Evolutionary conservation across 1,284 basidiomycete genomes (phyloP).

Genomic region (Earliella scabrosa): DNA sequence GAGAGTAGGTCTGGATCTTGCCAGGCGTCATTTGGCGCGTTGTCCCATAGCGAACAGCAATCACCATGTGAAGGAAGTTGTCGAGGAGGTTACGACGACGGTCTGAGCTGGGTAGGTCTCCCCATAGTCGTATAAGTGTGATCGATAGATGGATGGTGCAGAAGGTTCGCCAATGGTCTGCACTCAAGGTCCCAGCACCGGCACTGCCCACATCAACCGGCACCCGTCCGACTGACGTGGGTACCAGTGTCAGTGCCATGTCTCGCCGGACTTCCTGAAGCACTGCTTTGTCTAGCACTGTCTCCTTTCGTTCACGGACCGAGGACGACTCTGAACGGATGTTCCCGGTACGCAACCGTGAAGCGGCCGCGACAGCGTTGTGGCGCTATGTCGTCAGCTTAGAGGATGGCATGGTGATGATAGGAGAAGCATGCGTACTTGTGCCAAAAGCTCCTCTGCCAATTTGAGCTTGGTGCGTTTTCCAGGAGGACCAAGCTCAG

Average conservation of each 20-base stretch:
- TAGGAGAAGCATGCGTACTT: not conserved
- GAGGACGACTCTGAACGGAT: not conserved
- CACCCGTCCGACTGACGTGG: slow-evolving; percentile 26
- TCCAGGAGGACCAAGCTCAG: not conserved
- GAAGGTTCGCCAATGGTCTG: slow-evolving; percentile 32
- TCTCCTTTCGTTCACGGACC: not conserved
- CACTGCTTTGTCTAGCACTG: not conserved
- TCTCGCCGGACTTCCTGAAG: slow-evolving; percentile 11
- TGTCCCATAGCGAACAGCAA: slow-evolving; percentile 2
- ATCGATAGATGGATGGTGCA: slow-evolving; percentile 24
- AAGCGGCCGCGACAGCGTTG: not conserved
- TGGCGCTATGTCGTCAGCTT: too few species aligned
- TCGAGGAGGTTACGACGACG: not conserved
- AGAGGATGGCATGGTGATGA: too few species aligned
- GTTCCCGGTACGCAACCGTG: too few species aligned
- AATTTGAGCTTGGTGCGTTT: not conserved
- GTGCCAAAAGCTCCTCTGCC: not conserved
- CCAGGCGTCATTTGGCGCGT: not conserved
- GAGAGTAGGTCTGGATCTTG: slow-evolving; percentile 32
- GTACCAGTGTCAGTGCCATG: slow-evolving; percentile 18
- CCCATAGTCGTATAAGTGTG: slow-evolving; percentile 1
- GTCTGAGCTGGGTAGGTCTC: not conserved
- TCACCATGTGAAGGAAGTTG: slow-evolving; percentile 4
- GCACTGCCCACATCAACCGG: slow-evolving; percentile 25
- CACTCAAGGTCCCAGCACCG: slow-evolving; percentile 28